Base-by-base conservation (phyloP, 169 alveolate species). In the Plasmodium adleri region DNA sequence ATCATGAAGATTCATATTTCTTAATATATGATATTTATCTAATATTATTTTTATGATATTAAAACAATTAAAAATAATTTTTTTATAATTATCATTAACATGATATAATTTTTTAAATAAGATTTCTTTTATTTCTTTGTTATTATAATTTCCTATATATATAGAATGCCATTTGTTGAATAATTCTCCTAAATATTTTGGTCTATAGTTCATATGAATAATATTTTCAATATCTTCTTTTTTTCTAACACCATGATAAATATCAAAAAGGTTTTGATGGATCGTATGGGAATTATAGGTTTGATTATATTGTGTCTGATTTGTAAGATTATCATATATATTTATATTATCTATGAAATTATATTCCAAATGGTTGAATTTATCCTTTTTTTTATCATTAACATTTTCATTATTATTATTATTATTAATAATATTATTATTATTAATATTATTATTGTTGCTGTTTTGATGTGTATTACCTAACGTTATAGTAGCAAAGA, bases 401-500 rank as follows among this genome's bases (percentile, higher is more conserved):
- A 7, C 13, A 50, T 39, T 32, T 12, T 15, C 47, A 52, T 12
- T 10, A 10, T 7, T 32, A 50, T 12, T 24, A 24, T 32, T 10
- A 15, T 54, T 59, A 22, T 32, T n/a, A n/a, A 26, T 64, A 12
- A 15, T 12, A 32, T 32, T 20, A 26, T 43, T 2, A 28, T 4
- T 10, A 15, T 0, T n/a, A 32, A 1, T 68, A 32, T 15, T 12
- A 58, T 4, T 13, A 6, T 0, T 9, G 24, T 10, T 70, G n/a
- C 2, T 26, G 3, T 3, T 20, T 1, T 8, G n/a, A 3, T 12
- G 59, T 2, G 50, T 75, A 24, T 63, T 67, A 39, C 47, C 5
- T 39, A 73, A 80, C 1, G 88, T 83, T 39, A 92, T 70, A 22
- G 94, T 92, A 2, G 91, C 54, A 85, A 95, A 89, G 6, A 93